A percentile compares a stretch with the other conserved stretches of the same genome.
These are phyloP conservation scores for Metschnikowia picachoensis DNA, from an alignment of 805 yeast species.

Conservation along the genomic window DNA sequence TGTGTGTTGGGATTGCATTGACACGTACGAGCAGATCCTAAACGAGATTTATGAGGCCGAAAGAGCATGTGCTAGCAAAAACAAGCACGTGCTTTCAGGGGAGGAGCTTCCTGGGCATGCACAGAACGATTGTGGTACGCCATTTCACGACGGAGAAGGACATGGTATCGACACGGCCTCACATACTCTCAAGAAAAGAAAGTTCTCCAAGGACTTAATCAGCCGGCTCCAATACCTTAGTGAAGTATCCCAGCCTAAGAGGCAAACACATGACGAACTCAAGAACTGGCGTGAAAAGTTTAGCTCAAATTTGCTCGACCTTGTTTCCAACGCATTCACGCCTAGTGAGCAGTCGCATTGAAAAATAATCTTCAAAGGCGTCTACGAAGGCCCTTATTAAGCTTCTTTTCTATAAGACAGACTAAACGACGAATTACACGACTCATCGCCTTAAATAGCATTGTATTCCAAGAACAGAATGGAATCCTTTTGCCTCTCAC, in stretches of 20 bases:
- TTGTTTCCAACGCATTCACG: conserved; percentile 1
- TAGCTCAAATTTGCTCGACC: conserved; percentile 5
- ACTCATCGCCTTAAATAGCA: too few species aligned
- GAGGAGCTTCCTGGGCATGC: not conserved
- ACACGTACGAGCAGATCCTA: conserved; percentile 49
- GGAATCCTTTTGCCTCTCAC: too few species aligned
- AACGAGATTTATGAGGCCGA: conserved; percentile 33
- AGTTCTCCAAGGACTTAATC: conserved; percentile 26
- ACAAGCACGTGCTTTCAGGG: not conserved
- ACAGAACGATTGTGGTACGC: too few species aligned
- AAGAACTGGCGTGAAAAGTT: conserved; percentile 7
- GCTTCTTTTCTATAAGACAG: too few species aligned
- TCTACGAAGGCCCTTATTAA: not conserved
- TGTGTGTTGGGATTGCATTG: conserved; percentile 62
- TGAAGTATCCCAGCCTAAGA: conserved; percentile 13
- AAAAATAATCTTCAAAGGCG: not conserved
- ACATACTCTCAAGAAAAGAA: not conserved
- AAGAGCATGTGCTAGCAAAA: not conserved
- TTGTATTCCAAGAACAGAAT: not conserved
- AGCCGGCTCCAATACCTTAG: conserved; percentile 18
- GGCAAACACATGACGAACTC: conserved; percentile 11
- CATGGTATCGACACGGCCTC: not conserved
- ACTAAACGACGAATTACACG: too few species aligned
- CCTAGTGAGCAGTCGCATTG: not conserved
- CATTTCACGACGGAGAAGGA: too few species aligned